phyloP scores from a whole-genome alignment of 495 filamentous ascomycete species.

The Penicillium desertorum region DNA sequence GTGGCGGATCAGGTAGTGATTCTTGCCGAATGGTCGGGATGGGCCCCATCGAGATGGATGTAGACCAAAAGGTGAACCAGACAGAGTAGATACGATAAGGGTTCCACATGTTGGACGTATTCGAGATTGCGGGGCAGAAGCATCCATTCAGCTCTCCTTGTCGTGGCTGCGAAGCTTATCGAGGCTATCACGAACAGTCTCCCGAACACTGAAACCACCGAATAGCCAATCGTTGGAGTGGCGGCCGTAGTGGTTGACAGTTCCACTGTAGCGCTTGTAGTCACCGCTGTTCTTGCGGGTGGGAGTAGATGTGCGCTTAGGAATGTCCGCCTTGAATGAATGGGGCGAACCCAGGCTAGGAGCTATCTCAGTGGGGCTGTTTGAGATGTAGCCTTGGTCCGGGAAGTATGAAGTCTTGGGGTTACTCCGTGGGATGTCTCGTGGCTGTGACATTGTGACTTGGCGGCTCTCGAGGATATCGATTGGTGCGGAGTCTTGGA shows the following conservation, averaged over 20 bases:
- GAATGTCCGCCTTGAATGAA: conserved; percentile 20
- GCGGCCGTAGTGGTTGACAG: conserved; percentile 47
- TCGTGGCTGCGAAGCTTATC: conserved; percentile 50
- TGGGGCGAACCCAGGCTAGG: conserved; percentile 18
- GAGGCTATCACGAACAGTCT: conserved; percentile 46
- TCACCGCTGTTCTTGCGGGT: conserved; percentile 35
- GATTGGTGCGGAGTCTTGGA: conserved; percentile 25
- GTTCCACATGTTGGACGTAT: not conserved
- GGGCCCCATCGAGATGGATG: not conserved
- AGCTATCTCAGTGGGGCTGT: conserved; percentile 26
- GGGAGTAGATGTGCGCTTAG: conserved; percentile 22
- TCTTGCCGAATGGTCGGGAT: not conserved
- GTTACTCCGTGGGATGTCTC: conserved; percentile 27
- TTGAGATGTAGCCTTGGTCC: conserved; percentile 18
- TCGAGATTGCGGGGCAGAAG: not conserved
- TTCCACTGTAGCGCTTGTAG: conserved; percentile 44
- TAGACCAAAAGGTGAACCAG: not conserved
- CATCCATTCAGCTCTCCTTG: conserved; percentile 28
- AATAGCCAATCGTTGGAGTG: conserved; percentile 54
- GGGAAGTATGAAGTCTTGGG: conserved; percentile 20
- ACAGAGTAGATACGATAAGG: not conserved
- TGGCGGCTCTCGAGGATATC: conserved; percentile 19
- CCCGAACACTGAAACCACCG: conserved; percentile 48
- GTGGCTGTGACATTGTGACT: conserved; percentile 18
- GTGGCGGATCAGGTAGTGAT: not conserved